These are phyloP conservation scores for Mycogone perniciosa DNA, from an alignment of 2,329 filamentous ascomycete species.

Conservation along the genomic window DNA sequence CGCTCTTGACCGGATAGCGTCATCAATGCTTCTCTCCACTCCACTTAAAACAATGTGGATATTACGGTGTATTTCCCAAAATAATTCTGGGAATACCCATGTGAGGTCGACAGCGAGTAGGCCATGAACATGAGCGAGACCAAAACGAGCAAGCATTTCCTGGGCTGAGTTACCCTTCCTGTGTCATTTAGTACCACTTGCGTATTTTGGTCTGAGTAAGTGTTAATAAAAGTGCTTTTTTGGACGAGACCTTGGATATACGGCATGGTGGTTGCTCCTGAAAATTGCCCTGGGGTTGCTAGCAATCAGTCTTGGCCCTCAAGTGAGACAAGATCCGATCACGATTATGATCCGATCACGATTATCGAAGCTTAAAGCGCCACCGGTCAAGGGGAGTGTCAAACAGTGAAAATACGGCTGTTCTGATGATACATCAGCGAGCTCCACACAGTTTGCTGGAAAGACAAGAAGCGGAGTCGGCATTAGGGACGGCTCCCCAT, in stretches of 20 bases:
- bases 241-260: slow-evolving; percentile 3
- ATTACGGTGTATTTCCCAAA: not conserved
- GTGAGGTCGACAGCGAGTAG: not conserved
- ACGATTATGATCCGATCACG: slow-evolving; percentile 3
- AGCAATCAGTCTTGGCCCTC: slow-evolving; percentile 1
- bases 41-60: not conserved
- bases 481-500: no score
- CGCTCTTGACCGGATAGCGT: no score
- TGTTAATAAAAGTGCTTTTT: not conserved
- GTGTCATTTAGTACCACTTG: not conserved
- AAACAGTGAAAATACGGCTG: not conserved
- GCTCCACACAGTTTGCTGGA: no score
- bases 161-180: no score
- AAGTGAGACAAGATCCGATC: slow-evolving; percentile 11
- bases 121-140: no score
- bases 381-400: not conserved
- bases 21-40: not conserved
- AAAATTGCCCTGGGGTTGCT: not conserved
- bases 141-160: no score
- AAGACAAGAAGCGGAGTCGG: no score
- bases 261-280: slow-evolving; percentile 4
- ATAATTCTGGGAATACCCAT: not conserved
- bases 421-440: no score
- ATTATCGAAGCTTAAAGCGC: slow-evolving; percentile 3
- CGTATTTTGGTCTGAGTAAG: slow-evolving; percentile 1